Evolutionary conservation across 2,329 filamentous ascomycete genomes (phyloP).

Genomic region (Plenodomus biglobosus): DNA sequence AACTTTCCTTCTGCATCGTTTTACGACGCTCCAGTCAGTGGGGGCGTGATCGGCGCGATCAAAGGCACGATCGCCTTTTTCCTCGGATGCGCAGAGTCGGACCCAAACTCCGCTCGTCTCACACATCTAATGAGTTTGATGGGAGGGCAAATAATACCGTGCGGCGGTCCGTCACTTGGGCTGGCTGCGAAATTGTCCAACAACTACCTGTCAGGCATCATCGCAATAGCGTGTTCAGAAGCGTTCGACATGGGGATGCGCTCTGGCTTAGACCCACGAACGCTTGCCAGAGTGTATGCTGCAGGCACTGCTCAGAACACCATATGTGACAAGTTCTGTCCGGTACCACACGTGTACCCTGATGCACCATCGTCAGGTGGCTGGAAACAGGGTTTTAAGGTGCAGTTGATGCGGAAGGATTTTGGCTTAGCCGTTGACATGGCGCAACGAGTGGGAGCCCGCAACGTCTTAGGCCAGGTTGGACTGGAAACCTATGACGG

Average conservation of each 20-base stretch:
- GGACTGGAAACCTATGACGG: constrained; percentile 56
- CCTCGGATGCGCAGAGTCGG: constrained; percentile 53
- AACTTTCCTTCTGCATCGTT: constrained; percentile 50
- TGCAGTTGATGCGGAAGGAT: constrained; percentile 63
- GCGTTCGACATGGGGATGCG: constrained; percentile 63
- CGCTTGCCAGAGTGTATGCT: constrained; percentile 55
- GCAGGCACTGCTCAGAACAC: constrained; percentile 56
- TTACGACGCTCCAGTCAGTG: constrained; percentile 58
- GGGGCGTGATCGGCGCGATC: constrained; percentile 56
- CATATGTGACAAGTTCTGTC: constrained; percentile 55
- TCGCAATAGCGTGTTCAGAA: constrained; percentile 60
- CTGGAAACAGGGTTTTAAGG: constrained; percentile 59
- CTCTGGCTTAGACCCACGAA: constrained; percentile 57
- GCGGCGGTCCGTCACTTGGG: constrained; percentile 58
- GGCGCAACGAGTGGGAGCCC: constrained; percentile 55
- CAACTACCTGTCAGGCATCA: constrained; percentile 62
- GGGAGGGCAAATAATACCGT: constrained; percentile 58
- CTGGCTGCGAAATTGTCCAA: constrained; percentile 63
- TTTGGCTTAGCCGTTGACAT: constrained; percentile 58
- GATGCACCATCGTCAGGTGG: constrained; percentile 53
- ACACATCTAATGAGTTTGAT: constrained; percentile 53
- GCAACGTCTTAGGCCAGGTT: constrained; percentile 53
- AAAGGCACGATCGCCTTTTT: constrained; percentile 59
- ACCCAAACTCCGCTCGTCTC: constrained; percentile 50
- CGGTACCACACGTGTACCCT: constrained; percentile 54